Evolutionary conservation across 2,329 filamentous ascomycete species (phyloP), one percentile per base, ranked within the genome.

Genomic region (Lecanoromycetidae sp.): DNA sequence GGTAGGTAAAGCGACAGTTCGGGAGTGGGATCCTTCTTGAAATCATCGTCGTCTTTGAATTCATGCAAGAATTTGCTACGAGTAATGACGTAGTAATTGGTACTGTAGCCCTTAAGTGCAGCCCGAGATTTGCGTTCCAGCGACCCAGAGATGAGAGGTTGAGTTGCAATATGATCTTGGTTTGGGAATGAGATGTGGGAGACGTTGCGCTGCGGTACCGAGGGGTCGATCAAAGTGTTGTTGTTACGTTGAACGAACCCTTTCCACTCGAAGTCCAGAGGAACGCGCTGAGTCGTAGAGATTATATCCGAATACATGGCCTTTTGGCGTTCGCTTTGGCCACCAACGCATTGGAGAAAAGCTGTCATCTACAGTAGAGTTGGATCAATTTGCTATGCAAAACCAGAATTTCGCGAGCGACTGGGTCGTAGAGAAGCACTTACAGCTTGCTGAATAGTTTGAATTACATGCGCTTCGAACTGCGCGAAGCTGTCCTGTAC

Each of bases 1-100:
- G 91, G 88, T 1, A 98, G 79, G 65, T 90, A 96, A 55, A 98
- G 78, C 12, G 84, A 91, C 33, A 91, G 71, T 62, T 98, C 90
- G 0, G 91, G 90, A 48, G 76, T 73, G 5, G 66, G 66, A 13
- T 55, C 53, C 35, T 57, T 72, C 48, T 68, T 68, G 59, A 77
- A 74, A 57, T 80, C 75, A 59, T 96, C 90, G 61, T 85, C 83
- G 59, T 93, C 87, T 68, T 94, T 94, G 74, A 94, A 98, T 65
- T 95, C 88, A 68, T 98, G 91, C 49, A 98, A 69, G 67, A 82
- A 98, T 59, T 85, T 87, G 48, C 84, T 77, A 0, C 87, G 84
- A 0, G 87, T 94, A 39, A 96, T 79, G 48, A 91, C 90, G 61
- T 94, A 98, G 72, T 93, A 94, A 47, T 77, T 79, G 0, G 84